Evolutionary conservation across 805 yeast species (phyloP), one percentile per base, ranked within the genome.

Genomic region (Saturnispora zaruensis): DNA sequence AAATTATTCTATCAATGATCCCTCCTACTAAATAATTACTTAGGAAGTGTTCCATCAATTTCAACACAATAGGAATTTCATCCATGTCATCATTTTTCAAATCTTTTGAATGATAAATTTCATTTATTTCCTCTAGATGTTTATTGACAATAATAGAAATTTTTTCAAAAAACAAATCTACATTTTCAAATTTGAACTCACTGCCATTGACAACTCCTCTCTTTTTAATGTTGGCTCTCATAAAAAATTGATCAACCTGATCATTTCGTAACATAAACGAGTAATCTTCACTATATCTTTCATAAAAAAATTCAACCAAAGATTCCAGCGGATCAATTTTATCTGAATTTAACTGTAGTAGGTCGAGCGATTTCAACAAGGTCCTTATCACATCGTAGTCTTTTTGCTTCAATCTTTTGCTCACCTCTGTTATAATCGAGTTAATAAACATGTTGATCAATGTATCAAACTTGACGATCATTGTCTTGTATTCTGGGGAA

Each of bases 381-480:
- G 47, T 49, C 25, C 53, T 50, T 13, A 76, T 71, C 20, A 64
- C 62, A 3, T 58, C 62, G 54, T 65, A 76, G 37, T 81, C 78
- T 41, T 70, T 66, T 2, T 70, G 59, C 41, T 75, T 78, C 52
- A 75, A 73, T 53, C 75, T 81, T 28, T 72, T 64, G 46, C 84
- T 90, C 51, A 86, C 72, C 60, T 87, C 95, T 43, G 79, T 65
- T 14, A 87, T 62, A 6, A 84, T 72, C 0, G 93, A 86, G 60
- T 76, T 83, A 38, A 84, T 82, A 60, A 87, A 86, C 18, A 86
- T 69, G 58, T 84, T 91, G 36, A 79, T 63, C 11, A 82, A 69
- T 3, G 84, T 72, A 34, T 72, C 74, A 44, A 84, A 64, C 52
- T 78, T 55, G 4, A 68, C 58, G 1, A 57, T 40, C 61, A 66